These are phyloP conservation scores for Suillus ampliporus DNA, from an alignment of 768 basidiomycete species.

Conservation along the genomic window DNA sequence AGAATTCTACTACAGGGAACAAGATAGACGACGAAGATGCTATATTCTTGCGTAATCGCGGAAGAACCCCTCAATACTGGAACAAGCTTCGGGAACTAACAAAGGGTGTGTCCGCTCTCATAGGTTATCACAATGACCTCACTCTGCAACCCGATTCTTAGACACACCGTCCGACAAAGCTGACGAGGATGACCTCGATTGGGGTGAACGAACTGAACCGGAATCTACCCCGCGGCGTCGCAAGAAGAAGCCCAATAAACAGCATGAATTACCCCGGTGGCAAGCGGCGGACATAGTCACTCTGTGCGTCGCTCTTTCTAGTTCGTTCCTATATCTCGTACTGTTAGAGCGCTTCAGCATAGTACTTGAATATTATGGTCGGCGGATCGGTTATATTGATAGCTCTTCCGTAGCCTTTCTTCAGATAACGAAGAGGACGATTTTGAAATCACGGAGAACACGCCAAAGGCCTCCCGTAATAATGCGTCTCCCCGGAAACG, in stretches of 20 bases:
- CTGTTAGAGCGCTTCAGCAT: conserved; percentile 3
- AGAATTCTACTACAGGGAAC: conserved; percentile 15
- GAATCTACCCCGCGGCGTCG: conserved; percentile 39
- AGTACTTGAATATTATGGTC: conserved; percentile 4
- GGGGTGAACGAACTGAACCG: conserved; percentile 14
- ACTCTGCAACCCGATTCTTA: conserved; percentile 12
- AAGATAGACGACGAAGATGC: conserved; percentile 62
- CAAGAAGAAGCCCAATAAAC: conserved; percentile 43
- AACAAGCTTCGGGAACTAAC: conserved; percentile 59
- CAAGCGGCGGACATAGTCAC: conserved; percentile 44
- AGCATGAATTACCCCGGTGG: conserved; percentile 45
- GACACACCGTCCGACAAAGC: conserved; percentile 27
- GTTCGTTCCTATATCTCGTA: background rate
- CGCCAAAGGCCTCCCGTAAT: conserved; percentile 20
- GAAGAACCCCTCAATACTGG: conserved; percentile 62
- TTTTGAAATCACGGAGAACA: conserved; percentile 46
- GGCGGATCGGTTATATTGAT: conserved; percentile 1
- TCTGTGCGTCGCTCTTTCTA: conserved; percentile 43
- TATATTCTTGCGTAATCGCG: conserved; percentile 70
- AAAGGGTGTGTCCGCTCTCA: conserved; percentile 48
- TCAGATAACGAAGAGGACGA: conserved; percentile 54
- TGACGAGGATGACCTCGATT: conserved; percentile 29
- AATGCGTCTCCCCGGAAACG: conserved; percentile 44
- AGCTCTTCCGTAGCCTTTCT: conserved; percentile 32
- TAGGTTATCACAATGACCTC: background rate